Evolutionary conservation across 768 basidiomycete species (phyloP).

Genomic region (Leucocoprinus sp.): DNA sequence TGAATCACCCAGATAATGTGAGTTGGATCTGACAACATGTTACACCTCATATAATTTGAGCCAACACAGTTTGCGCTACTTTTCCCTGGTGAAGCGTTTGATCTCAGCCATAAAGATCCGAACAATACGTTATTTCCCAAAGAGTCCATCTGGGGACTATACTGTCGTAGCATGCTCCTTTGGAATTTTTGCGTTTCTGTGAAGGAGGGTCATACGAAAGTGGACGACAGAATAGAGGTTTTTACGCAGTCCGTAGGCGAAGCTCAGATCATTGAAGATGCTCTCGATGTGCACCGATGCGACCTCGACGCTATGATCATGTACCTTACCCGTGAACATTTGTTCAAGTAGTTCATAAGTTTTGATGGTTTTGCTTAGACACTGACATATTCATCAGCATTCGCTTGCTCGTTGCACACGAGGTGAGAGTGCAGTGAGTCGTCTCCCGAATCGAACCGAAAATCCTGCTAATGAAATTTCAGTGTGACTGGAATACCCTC

Average conservation of each 20-base stretch:
- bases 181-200: conserved; percentile 66
- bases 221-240: conserved; percentile 29
- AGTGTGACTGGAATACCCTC: conserved; percentile 35
- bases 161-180: conserved; percentile 74
- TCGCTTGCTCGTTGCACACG: conserved; percentile 55
- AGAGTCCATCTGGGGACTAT: conserved; percentile 75
- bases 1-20: conserved; percentile 64
- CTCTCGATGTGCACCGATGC: conserved; percentile 60
- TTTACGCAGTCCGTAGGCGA: conserved; percentile 39
- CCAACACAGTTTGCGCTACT: conserved; percentile 47
- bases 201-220: conserved; percentile 18
- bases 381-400: conserved; percentile 33
- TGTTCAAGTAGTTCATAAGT: conserved; percentile 55
- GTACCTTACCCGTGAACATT: conserved; percentile 60
- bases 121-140: conserved; percentile 26
- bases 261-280: conserved; percentile 56
- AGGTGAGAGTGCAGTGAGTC: conserved; percentile 50
- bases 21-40: conserved; percentile 8
- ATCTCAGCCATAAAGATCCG: conserved; percentile 30
- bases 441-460: not conserved
- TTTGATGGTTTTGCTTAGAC: conserved; percentile 4
- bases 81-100: conserved; percentile 67
- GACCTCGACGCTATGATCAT: conserved; percentile 61
- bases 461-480: conserved; percentile 9
- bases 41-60: conserved; percentile 1